Evolutionary conservation across 2,329 filamentous ascomycete species (phyloP), one percentile per base, ranked within the genome.

Genomic region (Pseudonectria buxi): DNA sequence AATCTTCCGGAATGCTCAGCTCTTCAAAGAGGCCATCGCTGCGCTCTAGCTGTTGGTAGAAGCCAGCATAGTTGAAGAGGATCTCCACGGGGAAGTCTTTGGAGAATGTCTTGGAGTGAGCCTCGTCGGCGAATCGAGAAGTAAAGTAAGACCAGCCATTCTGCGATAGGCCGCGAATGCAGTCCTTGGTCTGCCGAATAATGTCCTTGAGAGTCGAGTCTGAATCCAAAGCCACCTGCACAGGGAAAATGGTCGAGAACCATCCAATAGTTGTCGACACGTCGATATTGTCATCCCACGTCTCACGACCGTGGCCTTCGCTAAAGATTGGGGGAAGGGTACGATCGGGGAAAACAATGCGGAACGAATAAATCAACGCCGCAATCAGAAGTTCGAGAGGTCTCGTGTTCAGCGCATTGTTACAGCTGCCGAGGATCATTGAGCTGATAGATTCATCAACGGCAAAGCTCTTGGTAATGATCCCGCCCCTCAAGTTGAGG

Each of bases 281-380:
- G 31, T 63, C 54, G 7, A 61, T 38, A 4, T 26, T 26, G 6
- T 46, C 30, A 29, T 50, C 43, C 50, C 51, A 59, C 2, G 51
- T 25, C 28, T 62, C 56, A 14, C 61, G 53, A 2, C 59, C 60
- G 25, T 63, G 59, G 3, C 49, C 50, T 33, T 62, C 58, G 10
- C 32, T 52, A 32, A 51, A 58, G 1, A 63, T 37, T 1, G 45
- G 31, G 1, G 58, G 58, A 1, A 36, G 11, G 3, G 38, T 11
- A 7, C 55, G 40, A 26, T 56, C 50, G 1, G 34, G 4, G 39
- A 63, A 63, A 1, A 38, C 35, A 5, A 26, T 16, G 6, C 10
- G 24, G 32, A 60, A 61, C 0, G 43, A 49, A 14, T 44, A 30
- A 4, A 52, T 26, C 2, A 58, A 30, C 6, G 53, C 50, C 7